phyloP scores from a whole-genome alignment of 768 basidiomycete species.

The Termitomyces sp. region DNA sequence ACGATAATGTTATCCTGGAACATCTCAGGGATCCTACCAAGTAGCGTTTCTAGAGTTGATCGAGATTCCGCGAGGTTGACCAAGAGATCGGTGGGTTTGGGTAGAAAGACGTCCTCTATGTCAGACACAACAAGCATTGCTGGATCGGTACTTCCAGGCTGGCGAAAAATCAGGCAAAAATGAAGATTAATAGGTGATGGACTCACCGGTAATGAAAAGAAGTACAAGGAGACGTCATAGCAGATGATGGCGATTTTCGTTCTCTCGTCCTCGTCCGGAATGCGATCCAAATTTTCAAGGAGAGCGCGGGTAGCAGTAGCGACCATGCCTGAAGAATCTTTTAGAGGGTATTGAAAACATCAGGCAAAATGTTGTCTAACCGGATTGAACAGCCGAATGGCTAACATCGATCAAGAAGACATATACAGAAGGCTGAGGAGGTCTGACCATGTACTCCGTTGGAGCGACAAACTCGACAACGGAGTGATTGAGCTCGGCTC shows the following conservation, averaged over 20 bases:
- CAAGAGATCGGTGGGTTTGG: conserved; percentile 93
- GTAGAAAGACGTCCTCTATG: conserved; percentile 95
- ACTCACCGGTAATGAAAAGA: conserved; percentile 88
- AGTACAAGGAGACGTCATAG: conserved; percentile 90
- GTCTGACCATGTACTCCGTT: conserved; percentile 98
- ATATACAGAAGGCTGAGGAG: conserved; percentile 96
- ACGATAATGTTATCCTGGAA: conserved; percentile 94
- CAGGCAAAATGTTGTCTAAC: conserved; percentile 29
- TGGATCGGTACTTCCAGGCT: conserved; percentile 73
- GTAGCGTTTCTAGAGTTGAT: conserved; percentile 71
- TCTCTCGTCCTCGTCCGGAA: conserved; percentile 91
- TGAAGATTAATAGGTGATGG: not conserved
- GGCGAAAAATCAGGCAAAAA: not conserved
- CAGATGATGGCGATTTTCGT: conserved; percentile 92
- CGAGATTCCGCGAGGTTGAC: conserved; percentile 89
- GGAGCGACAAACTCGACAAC: conserved; percentile 98
- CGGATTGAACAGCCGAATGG: conserved; percentile 85
- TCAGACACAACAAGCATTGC: conserved; percentile 98
- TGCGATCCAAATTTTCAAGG: conserved; percentile 88
- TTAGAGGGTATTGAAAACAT: not conserved
- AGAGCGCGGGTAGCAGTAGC: conserved; percentile 97
- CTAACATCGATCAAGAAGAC: conserved; percentile 97
- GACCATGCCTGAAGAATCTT: conserved; percentile 71
- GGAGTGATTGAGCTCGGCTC: conserved; percentile 88
- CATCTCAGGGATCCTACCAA: conserved; percentile 89